Percentiles rank a stretch among this genome's conserved stretches.
phyloP scores from a whole-genome alignment of 1,284 basidiomycete genomes.

The Amylostereum chailletii region DNA sequence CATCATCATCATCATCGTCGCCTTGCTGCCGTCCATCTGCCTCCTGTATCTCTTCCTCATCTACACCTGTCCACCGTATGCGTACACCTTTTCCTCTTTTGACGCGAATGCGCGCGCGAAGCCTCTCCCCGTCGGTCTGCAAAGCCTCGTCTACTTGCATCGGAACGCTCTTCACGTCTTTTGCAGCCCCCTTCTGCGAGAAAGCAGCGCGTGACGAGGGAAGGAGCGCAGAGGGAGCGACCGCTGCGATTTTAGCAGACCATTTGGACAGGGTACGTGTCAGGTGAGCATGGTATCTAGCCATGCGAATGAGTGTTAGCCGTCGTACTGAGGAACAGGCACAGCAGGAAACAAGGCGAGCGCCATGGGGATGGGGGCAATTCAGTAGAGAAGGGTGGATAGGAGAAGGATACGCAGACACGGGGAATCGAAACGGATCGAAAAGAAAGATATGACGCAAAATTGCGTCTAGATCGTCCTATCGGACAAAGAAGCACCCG shows the following conservation, averaged over 20 bases:
- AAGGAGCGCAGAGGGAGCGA: conserved; percentile 68
- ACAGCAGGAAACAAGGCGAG: neutral
- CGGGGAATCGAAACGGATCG: too few relatives aligned
- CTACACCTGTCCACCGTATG: conserved; percentile 27
- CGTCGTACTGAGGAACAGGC: neutral
- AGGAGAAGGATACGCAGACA: too few relatives aligned
- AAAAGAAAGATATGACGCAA: too few relatives aligned
- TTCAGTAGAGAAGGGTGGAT: too few relatives aligned
- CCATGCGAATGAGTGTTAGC: neutral
- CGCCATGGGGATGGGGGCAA: neutral
- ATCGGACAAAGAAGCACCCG: too few relatives aligned
- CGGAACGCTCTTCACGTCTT: conserved; percentile 38
- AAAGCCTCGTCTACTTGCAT: conserved; percentile 68
- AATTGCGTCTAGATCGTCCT: too few relatives aligned
- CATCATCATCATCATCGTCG: conserved; percentile 31
- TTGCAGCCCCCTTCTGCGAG: conserved; percentile 32
- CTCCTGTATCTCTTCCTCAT: conserved; percentile 14
- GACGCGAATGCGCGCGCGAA: conserved; percentile 47
- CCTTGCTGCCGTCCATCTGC: conserved; percentile 23
- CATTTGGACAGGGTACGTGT: conserved; percentile 81
- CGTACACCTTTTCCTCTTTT: conserved; percentile 33
- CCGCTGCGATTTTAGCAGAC: conserved; percentile 89
- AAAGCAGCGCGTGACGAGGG: conserved; percentile 63
- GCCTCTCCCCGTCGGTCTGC: conserved; percentile 38
- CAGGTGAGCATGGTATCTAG: conserved; percentile 59